Base-by-base conservation (phyloP, 2,329 filamentous ascomycete genomes). In the Colletotrichum truncatum region DNA sequence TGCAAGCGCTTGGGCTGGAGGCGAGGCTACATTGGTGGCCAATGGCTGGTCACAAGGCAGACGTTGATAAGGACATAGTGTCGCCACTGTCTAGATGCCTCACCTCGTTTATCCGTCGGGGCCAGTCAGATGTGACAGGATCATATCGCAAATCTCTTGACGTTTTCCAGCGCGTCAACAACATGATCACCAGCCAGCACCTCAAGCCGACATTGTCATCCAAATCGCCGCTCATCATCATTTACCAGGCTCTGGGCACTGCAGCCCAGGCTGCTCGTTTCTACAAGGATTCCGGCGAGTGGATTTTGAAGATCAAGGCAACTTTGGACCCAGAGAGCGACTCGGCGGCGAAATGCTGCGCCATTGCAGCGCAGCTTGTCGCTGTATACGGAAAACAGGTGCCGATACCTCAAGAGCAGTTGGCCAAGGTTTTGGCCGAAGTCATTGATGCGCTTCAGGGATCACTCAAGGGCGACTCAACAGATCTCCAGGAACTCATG, bases 1-100 rank as follows among this genome's bases (percentile, higher is more conserved):
- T 93, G 1, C 91, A 94, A 70, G 78, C 82, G 1, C 75, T 92
- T 1, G 91, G 88, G 9, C 82, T 94, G 38, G 81, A 83, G 23
- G 80, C 85, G 7, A 85, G 90, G 28, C 76, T 89, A n/a, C 78
- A 81, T 41, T 92, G 88, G 85, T 93, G 91, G 91, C 80, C 77
- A 41, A 71, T 93, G 62, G 85, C 85, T 6, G 81, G 83, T 2
- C 89, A 92, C 70, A 75, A 84, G 64, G 85, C 85, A 1, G 84
- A 91, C 62, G 73, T 85, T 4, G 85, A 89, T 34, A 89, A 88
- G 61, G 91, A 93, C 12, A 75, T 94, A 6, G 72, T 90, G n/a
- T 81, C 86, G 1, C 90, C 91, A 0, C 85, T 93, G 51, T 82
- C 85, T 0, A 87, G 86, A 54, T 93, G 88, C 68, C 70, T 92